A percentile compares a stretch with the other conserved stretches of the same genome.
Evolutionary conservation across 768 basidiomycete species (phyloP).

Genomic region (Boletus sensibilis): DNA sequence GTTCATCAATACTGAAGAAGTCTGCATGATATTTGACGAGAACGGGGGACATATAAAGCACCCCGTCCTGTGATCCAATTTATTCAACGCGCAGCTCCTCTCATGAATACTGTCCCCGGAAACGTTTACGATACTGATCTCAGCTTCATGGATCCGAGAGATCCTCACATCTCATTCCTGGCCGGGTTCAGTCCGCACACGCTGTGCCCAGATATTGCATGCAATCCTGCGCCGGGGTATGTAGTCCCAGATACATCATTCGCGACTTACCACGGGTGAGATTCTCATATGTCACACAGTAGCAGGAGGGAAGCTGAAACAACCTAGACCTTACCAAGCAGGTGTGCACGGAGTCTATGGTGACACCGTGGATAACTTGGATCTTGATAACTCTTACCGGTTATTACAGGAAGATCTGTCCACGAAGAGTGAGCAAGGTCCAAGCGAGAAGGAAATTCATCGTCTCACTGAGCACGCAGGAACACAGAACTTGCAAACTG

Average conservation of each 20-base stretch:
- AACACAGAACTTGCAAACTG: too few relatives aligned
- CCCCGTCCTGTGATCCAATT: too few relatives aligned
- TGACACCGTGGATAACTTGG: background rate
- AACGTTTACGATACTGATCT: background rate
- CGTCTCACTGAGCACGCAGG: slow-evolving; percentile 5
- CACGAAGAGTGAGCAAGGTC: slow-evolving; percentile 4
- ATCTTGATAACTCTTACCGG: background rate
- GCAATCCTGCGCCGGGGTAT: background rate
- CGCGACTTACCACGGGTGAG: background rate
- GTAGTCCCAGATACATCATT: background rate
- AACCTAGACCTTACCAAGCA: background rate
- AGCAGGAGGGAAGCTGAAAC: background rate
- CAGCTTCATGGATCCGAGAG: background rate
- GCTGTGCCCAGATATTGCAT: background rate
- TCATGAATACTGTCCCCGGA: background rate
- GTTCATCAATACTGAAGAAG: background rate
- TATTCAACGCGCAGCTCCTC: background rate
- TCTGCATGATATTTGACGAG: background rate
- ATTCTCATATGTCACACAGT: background rate
- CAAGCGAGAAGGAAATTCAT: background rate
- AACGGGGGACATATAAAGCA: background rate
- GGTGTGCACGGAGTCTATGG: background rate
- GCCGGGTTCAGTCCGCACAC: background rate
- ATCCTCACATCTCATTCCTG: background rate
- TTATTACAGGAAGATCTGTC: background rate